These are phyloP conservation scores for Phallus indusiatus DNA, from an alignment of 768 basidiomycete genomes.

Conservation along the genomic window DNA sequence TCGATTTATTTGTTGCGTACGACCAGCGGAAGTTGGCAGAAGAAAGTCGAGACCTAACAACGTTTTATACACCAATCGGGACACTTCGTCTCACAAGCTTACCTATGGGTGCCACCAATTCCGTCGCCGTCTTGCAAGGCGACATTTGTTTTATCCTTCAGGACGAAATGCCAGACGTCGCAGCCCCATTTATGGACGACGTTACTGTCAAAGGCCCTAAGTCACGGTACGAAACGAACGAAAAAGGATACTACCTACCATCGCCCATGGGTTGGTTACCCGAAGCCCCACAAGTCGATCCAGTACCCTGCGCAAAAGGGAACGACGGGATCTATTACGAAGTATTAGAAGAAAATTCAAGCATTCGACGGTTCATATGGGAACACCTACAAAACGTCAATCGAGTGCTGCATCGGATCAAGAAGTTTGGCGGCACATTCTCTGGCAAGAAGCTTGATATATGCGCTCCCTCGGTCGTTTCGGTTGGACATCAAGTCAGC, in stretches of 20 bases:
- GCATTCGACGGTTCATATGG: slow-evolving; percentile 29
- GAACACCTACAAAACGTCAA: slow-evolving; percentile 29
- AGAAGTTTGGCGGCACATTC: slow-evolving; percentile 28
- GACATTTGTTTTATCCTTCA: slow-evolving; percentile 29
- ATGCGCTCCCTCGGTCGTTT: slow-evolving; percentile 16
- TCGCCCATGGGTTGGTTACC: not conserved
- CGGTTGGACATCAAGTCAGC: slow-evolving; percentile 31
- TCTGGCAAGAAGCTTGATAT: slow-evolving; percentile 27
- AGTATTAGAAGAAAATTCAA: slow-evolving; percentile 25
- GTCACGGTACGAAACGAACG: slow-evolving; percentile 18
- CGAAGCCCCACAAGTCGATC: not conserved
- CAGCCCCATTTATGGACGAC: slow-evolving; percentile 31
- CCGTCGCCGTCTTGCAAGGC: slow-evolving; percentile 29
- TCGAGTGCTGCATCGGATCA: slow-evolving; percentile 27
- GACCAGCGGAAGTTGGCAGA: slow-evolving; percentile 24
- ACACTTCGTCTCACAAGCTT: slow-evolving; percentile 21
- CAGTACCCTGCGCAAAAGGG: not conserved
- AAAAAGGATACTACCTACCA: slow-evolving; percentile 15
- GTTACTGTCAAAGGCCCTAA: slow-evolving; percentile 24
- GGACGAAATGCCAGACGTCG: slow-evolving; percentile 30
- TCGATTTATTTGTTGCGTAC: slow-evolving; percentile 24
- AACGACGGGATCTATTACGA: slow-evolving; percentile 14
- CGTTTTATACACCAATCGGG: slow-evolving; percentile 31
- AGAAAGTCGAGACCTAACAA: slow-evolving; percentile 28
- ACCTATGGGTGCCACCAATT: slow-evolving; percentile 35